Conservation (phyloP, 2,329 filamentous ascomycete genomes). For the Colletotrichum echinochloae region DNA sequence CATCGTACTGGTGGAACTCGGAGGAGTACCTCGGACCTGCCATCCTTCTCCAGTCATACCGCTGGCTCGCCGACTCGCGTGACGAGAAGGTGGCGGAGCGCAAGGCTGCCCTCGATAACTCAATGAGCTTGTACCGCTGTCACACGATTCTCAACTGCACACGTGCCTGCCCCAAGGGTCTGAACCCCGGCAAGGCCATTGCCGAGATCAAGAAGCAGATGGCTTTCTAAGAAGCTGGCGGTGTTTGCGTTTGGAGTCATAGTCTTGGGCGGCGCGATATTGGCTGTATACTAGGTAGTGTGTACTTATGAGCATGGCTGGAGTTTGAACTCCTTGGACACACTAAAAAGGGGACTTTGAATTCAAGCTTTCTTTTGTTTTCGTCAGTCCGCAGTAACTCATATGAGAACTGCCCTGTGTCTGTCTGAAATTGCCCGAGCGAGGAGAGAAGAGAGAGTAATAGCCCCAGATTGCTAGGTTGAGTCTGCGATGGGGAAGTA, state of each 20-base stretch:
- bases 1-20: slow-evolving; percentile 99
- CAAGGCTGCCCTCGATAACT: slow-evolving; percentile 94
- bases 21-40: slow-evolving; percentile 98
- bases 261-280: slow-evolving; percentile 40
- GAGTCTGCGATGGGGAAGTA: background rate
- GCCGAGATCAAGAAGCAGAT: slow-evolving; percentile 99
- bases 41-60: slow-evolving; percentile 96
- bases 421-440: slow-evolving; percentile 16
- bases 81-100: slow-evolving; percentile 91
- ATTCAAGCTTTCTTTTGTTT: slow-evolving; percentile 41
- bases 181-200: slow-evolving; percentile 96
- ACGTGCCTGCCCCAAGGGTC: slow-evolving; percentile 95
- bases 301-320: slow-evolving; percentile 35
- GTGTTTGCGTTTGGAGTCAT: slow-evolving; percentile 35
- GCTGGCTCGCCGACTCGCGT: slow-evolving; percentile 95
- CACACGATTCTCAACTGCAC: slow-evolving; percentile 99
- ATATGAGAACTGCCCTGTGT: slow-evolving; percentile 14
- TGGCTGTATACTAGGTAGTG: slow-evolving; percentile 41
- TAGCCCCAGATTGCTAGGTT: slow-evolving; percentile 2
- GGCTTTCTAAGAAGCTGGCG: slow-evolving; percentile 63
- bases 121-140: slow-evolving; percentile 98
- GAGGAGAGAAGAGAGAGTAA: background rate
- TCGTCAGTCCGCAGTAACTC: slow-evolving; percentile 23
- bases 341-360: slow-evolving; percentile 38
- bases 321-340: slow-evolving; percentile 39